phyloP scores from a whole-genome alignment of 352 stramenopile genomes.

The Peronospora destructor region DNA sequence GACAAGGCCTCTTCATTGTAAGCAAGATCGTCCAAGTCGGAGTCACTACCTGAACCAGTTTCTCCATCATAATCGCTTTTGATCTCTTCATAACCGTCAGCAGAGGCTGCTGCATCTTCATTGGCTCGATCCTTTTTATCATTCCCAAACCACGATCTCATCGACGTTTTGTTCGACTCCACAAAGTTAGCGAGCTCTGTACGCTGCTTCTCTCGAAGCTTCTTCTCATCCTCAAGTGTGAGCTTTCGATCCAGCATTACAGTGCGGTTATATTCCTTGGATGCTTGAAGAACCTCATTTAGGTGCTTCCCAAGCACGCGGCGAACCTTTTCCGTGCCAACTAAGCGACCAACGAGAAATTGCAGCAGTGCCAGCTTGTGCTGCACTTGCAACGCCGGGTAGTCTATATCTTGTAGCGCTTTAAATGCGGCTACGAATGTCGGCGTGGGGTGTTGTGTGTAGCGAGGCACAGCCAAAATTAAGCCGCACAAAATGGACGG shows the following conservation, averaged over 20 bases:
- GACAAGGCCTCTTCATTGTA: conserved; percentile 50
- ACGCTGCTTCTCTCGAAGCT: conserved; percentile 64
- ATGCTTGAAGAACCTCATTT: conserved; percentile 42
- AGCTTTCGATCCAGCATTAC: conserved; percentile 60
- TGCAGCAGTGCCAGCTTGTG: conserved; percentile 71
- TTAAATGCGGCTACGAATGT: conserved; percentile 43
- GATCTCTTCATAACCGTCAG: conserved; percentile 34
- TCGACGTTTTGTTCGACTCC: conserved; percentile 47
- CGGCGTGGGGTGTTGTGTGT: conserved; percentile 36
- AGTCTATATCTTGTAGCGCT: conserved; percentile 43
- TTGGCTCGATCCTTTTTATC: conserved; percentile 44
- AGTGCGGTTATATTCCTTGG: conserved; percentile 70
- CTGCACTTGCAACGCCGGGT: conserved; percentile 38
- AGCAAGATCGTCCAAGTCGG: conserved; percentile 54
- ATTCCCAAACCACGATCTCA: conserved; percentile 52
- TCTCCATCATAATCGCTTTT: conserved; percentile 33
- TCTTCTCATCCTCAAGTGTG: conserved; percentile 75
- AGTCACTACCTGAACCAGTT: conserved; percentile 45
- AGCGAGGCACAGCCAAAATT: conserved; percentile 63
- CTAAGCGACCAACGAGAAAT: conserved; percentile 55
- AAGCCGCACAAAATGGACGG: conserved; percentile 63
- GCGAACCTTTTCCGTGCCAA: conserved; percentile 63
- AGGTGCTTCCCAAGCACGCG: conserved; percentile 52
- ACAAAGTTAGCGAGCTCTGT: conserved; percentile 46
- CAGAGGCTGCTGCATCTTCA: conserved; percentile 6